Conservation (phyloP, 192 early-diverging fungal genomes). For the Coemansia sp. region DNA sequence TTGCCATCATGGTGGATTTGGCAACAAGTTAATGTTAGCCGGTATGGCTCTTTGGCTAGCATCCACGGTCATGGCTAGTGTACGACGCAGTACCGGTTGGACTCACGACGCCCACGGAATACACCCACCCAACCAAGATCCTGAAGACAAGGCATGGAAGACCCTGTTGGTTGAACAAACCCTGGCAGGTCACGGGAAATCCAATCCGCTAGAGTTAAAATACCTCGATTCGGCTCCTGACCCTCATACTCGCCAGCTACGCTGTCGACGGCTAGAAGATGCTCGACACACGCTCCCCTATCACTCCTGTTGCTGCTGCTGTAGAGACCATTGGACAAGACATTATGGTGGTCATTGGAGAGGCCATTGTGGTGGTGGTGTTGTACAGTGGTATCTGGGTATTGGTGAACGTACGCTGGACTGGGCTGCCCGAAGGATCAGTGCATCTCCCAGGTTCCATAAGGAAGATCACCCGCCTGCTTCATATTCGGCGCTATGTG, state of each 20-base stretch:
- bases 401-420: slow-evolving; percentile 40
- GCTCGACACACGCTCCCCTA: no score
- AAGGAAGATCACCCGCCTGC: background rate
- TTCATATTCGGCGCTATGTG: no score
- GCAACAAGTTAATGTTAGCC: slow-evolving; percentile 22
- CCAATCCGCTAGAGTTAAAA: slow-evolving; percentile 14
- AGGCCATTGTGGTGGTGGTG: no score
- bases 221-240: slow-evolving; percentile 12
- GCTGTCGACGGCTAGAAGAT: no score
- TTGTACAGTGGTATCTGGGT: slow-evolving; percentile 31
- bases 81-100: slow-evolving; percentile 22
- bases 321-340: no score
- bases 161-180: background rate
- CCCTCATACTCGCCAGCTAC: slow-evolving; percentile 1
- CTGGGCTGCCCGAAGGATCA: slow-evolving; percentile 22
- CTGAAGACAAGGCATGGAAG: background rate
- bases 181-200: slow-evolving; percentile 1
- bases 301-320: no score
- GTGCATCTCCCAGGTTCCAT: slow-evolving; percentile 5
- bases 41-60: slow-evolving; percentile 37
- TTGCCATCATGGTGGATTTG: slow-evolving; percentile 2
- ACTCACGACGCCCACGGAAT: slow-evolving; percentile 19
- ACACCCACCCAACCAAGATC: background rate
- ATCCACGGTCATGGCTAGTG: slow-evolving; percentile 27
- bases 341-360: no score